Evolutionary conservation across 805 yeast species (phyloP).

Genomic region (Candida suzukii): DNA sequence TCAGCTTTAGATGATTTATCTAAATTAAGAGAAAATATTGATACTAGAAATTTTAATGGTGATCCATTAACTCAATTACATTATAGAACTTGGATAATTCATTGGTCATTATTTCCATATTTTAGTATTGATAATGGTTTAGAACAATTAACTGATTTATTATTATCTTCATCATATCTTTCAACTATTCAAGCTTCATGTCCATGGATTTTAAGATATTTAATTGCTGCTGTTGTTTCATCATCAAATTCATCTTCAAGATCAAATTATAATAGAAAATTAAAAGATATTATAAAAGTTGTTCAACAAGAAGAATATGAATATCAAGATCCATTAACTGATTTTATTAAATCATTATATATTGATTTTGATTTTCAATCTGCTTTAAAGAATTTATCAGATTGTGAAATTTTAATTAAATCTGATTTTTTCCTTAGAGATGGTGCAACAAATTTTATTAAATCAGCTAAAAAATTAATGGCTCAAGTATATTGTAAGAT

Average conservation of each 20-base stretch:
- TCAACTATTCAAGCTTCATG: slow-evolving; percentile 64
- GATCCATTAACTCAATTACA: slow-evolving; percentile 54
- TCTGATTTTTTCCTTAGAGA: slow-evolving; percentile 51
- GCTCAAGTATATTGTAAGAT: slow-evolving; percentile 46
- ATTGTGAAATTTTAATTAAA: slow-evolving; percentile 40
- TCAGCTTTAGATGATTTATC: slow-evolving; percentile 46
- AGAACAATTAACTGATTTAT: slow-evolving; percentile 48
- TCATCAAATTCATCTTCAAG: slow-evolving; percentile 17
- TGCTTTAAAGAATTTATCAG: slow-evolving; percentile 40
- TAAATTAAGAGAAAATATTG: slow-evolving; percentile 51
- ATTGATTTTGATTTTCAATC: slow-evolving; percentile 52
- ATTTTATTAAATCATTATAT: slow-evolving; percentile 46
- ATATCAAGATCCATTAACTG: slow-evolving; percentile 57
- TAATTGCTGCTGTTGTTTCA: slow-evolving; percentile 52
- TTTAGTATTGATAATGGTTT: slow-evolving; percentile 46
- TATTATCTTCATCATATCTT: slow-evolving; percentile 52
- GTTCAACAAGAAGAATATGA: slow-evolving; percentile 59
- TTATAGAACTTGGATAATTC: slow-evolving; percentile 61
- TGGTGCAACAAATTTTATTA: slow-evolving; percentile 33
- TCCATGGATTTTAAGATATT: slow-evolving; percentile 65
- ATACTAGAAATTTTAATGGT: slow-evolving; percentile 40
- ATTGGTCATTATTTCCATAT: slow-evolving; percentile 61
- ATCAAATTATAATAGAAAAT: slow-evolving; percentile 36
- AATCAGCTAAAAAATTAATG: slow-evolving; percentile 41
- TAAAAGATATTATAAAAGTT: slow-evolving; percentile 51